A percentile compares a stretch with the other conserved stretches of the same genome.
These are phyloP conservation scores for Ogataea minuta DNA, from an alignment of 805 yeast species.

Conservation along the genomic window DNA sequence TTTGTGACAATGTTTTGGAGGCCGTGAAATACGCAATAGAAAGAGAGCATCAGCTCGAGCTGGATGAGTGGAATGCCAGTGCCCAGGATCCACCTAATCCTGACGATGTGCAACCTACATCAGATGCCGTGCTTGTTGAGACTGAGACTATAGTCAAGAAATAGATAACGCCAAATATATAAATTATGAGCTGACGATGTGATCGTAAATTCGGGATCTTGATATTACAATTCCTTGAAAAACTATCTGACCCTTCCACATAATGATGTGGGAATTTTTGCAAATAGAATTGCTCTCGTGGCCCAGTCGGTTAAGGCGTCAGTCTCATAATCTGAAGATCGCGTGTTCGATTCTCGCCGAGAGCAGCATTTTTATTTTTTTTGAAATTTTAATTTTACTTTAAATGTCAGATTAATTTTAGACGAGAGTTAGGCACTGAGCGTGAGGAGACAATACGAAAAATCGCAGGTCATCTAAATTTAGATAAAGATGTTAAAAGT, in stretches of 20 bases:
- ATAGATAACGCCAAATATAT: constrained; percentile 2
- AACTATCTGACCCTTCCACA: too few species aligned
- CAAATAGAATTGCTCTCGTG: constrained; percentile 31
- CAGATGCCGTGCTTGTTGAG: constrained; percentile 50
- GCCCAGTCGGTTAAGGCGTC: constrained; percentile 42
- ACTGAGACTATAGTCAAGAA: constrained; percentile 31
- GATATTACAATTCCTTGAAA: too few species aligned
- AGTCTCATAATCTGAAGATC: constrained; percentile 42
- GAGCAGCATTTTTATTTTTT: constrained; percentile 26
- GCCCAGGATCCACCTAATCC: constrained; percentile 27
- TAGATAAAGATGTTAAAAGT: too few species aligned
- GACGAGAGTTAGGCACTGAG: too few species aligned
- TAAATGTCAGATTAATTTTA: too few species aligned
- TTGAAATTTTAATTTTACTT: background rate
- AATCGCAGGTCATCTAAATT: too few species aligned
- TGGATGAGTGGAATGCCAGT: constrained; percentile 65
- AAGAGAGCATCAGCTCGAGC: constrained; percentile 70
- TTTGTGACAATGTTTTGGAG: constrained; percentile 70
- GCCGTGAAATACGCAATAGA: constrained; percentile 83
- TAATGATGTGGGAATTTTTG: background rate
- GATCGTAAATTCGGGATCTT: too few species aligned
- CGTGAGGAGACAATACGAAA: too few species aligned
- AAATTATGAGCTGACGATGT: too few species aligned
- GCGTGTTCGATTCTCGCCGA: constrained; percentile 42
- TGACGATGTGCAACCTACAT: constrained; percentile 37